Evolutionary conservation across 257 asterid genomes (phyloP).

Genomic region (Haberlea rhodopensis): DNA sequence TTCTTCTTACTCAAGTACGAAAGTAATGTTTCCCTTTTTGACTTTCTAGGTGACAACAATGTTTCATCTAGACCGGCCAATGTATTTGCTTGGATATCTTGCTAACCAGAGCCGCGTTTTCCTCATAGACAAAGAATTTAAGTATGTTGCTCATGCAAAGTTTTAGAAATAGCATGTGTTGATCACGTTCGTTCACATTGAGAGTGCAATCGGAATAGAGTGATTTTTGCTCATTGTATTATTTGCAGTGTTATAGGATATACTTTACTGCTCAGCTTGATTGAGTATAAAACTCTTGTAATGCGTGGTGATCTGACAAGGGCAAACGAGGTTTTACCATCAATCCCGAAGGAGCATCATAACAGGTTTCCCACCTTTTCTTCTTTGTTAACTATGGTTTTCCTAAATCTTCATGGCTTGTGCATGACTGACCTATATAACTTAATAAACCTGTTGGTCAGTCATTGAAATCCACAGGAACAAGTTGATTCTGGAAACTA

Average conservation of each 20-base stretch:
- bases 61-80: slow-evolving; percentile 96
- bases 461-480: slow-evolving; percentile 18
- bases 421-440: slow-evolving; percentile 18
- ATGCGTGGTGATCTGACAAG: slow-evolving; percentile 94
- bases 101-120: slow-evolving; percentile 90
- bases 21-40: slow-evolving; percentile 18
- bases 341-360: slow-evolving; percentile 87
- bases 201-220: not conserved
- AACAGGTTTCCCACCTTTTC: slow-evolving; percentile 54
- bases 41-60: slow-evolving; percentile 78
- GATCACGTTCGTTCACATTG: slow-evolving; percentile 7
- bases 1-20: slow-evolving; percentile 15
- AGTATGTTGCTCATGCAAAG: slow-evolving; percentile 51
- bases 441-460: slow-evolving; percentile 1
- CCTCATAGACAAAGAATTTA: slow-evolving; percentile 92
- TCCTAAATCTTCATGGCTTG: not conserved
- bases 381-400: slow-evolving; percentile 7
- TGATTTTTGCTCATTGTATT: slow-evolving; percentile 8
- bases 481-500: slow-evolving; percentile 1
- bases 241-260: slow-evolving; percentile 77
- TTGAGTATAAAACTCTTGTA: slow-evolving; percentile 94
- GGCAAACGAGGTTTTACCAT: slow-evolving; percentile 75
- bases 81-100: slow-evolving; percentile 96
- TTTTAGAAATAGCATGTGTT: slow-evolving; percentile 16
- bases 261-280: slow-evolving; percentile 82